Evolutionary conservation across 2,329 filamentous ascomycete genomes (phyloP).

Genomic region (Neopestalotiopsis rosae): DNA sequence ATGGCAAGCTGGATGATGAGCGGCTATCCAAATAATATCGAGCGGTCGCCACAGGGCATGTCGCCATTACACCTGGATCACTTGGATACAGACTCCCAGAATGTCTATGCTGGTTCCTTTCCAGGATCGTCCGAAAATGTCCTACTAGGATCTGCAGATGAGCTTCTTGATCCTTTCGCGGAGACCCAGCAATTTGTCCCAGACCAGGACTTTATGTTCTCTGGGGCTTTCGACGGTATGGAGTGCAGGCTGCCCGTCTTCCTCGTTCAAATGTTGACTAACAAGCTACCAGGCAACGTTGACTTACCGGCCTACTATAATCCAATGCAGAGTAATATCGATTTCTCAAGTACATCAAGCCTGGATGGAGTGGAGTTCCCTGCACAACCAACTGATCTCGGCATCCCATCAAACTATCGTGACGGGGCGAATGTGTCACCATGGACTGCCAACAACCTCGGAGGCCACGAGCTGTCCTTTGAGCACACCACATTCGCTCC

Average conservation of each 20-base stretch:
- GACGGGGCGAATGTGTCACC: slow-evolving; percentile 42
- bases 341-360: slow-evolving; percentile 25
- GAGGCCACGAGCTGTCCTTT: slow-evolving; percentile 36
- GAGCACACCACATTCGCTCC: slow-evolving; percentile 39
- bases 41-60: slow-evolving; percentile 40
- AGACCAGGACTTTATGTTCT: slow-evolving; percentile 46
- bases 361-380: slow-evolving; percentile 35
- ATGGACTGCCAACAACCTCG: slow-evolving; percentile 47
- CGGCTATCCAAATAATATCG: slow-evolving; percentile 40
- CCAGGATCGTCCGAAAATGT: slow-evolving; percentile 39
- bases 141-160: slow-evolving; percentile 29
- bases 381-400: slow-evolving; percentile 39
- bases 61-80: slow-evolving; percentile 51
- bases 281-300: slow-evolving; percentile 19
- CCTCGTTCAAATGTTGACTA: not conserved
- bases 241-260: not conserved
- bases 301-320: slow-evolving; percentile 31
- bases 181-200: slow-evolving; percentile 39
- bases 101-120: slow-evolving; percentile 40
- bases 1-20: slow-evolving; percentile 56
- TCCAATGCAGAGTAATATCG: not conserved
- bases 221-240: slow-evolving; percentile 40
- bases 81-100: slow-evolving; percentile 44
- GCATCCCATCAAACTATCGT: slow-evolving; percentile 44
- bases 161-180: slow-evolving; percentile 37